Evolutionary conservation across 2,329 filamentous ascomycete genomes (phyloP).

Genomic region (Triangularia setosa): DNA sequence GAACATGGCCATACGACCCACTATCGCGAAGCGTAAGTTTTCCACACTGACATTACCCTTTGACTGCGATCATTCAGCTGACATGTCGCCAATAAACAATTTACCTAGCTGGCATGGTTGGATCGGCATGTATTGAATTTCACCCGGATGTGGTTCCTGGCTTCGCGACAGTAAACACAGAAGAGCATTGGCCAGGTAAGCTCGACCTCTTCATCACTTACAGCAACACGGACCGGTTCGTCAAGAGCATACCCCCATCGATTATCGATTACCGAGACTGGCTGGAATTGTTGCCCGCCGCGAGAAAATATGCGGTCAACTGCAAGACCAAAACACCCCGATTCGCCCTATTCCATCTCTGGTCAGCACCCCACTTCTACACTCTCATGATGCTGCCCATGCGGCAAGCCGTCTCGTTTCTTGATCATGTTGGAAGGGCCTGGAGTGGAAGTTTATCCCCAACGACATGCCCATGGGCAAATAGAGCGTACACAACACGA

Average conservation of each 20-base stretch:
- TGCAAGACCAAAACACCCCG: conserved; percentile 31
- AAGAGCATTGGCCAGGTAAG: conserved; percentile 32
- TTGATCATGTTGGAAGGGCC: conserved; percentile 38
- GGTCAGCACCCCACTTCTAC: conserved; percentile 47
- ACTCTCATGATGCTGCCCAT: conserved; percentile 43
- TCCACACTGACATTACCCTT: conserved; percentile 22
- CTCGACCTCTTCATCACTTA: conserved; percentile 45
- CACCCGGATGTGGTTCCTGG: conserved; percentile 32
- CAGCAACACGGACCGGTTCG: conserved; percentile 22
- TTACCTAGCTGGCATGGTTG: conserved; percentile 33
- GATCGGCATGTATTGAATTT: conserved; percentile 26
- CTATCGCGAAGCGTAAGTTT: conserved; percentile 16
- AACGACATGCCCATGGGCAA: conserved; percentile 44
- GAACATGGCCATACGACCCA: conserved; percentile 9
- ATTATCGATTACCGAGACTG: conserved; percentile 30
- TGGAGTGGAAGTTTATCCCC: conserved; percentile 47
- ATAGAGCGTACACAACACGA: conserved; percentile 38
- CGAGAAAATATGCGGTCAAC: no score
- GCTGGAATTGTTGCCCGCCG: no score
- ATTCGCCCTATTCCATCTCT: conserved; percentile 44
- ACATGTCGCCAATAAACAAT: no score
- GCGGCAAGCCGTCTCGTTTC: conserved; percentile 35
- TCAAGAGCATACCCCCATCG: conserved; percentile 24
- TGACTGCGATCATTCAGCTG: conserved; percentile 14
- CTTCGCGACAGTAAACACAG: conserved; percentile 35